phyloP scores from a whole-genome alignment of 139 green algal genomes.

The Microglena sp. region DNA sequence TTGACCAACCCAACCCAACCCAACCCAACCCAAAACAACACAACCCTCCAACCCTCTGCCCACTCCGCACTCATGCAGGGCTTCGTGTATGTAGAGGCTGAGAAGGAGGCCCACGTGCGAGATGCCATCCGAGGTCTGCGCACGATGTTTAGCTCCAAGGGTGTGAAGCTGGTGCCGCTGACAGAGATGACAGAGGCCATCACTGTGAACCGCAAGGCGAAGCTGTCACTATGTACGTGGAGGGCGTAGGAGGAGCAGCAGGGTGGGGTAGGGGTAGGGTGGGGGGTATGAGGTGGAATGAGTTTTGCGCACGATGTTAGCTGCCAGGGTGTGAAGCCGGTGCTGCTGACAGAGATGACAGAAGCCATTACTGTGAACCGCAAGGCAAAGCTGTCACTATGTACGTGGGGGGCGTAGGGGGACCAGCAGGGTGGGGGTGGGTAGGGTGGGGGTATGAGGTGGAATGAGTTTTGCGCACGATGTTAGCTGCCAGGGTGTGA shows the following conservation, averaged over 20 bases:
- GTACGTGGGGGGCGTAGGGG: slow-evolving; percentile 14
- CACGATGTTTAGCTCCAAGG: slow-evolving; percentile 62
- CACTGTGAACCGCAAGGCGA: slow-evolving; percentile 49
- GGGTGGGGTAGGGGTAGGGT: no score
- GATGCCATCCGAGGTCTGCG: slow-evolving; percentile 77
- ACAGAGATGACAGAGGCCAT: slow-evolving; percentile 76
- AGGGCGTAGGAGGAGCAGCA: no score
- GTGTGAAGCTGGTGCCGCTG: slow-evolving; percentile 57
- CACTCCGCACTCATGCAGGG: slow-evolving; percentile 39
- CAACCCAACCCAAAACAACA: no score
- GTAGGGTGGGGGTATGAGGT: no score
- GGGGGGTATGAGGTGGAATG: no score
- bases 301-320: no score
- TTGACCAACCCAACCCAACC: no score
- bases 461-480: no score
- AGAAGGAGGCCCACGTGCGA: slow-evolving; percentile 80
- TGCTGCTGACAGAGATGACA: slow-evolving; percentile 18
- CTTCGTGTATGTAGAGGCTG: slow-evolving; percentile 91
- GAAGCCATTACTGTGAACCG: slow-evolving; percentile 71
- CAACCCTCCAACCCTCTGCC: no score
- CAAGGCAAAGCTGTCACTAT: slow-evolving; percentile 31
- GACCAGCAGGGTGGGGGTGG: no score
- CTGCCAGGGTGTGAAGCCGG: neutral
- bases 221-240: slow-evolving; percentile 27
- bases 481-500: neutral